Evolutionary conservation across 345 rosid genomes (phyloP).

Genomic region (Gossypium ekmanianum): DNA sequence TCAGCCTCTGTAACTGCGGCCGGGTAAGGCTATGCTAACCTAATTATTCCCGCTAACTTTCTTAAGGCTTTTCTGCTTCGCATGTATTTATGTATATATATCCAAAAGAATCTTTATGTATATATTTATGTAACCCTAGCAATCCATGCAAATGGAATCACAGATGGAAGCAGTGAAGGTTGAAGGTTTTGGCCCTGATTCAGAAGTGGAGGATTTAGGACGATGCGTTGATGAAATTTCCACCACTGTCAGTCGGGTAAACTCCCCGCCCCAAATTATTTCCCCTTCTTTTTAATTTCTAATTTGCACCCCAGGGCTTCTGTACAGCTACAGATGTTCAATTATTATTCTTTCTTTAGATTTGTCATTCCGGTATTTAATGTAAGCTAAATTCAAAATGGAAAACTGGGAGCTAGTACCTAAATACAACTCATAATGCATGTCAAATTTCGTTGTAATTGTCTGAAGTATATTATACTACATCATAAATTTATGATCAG

Average conservation of each 20-base stretch:
- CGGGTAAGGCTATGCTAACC: background rate
- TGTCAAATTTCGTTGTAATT: background rate
- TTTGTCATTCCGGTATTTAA: background rate
- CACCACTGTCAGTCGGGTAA: conserved; percentile 44
- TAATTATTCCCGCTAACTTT: background rate
- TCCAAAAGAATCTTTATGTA: no score
- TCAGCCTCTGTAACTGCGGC: background rate
- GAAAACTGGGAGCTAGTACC: background rate
- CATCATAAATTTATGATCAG: background rate
- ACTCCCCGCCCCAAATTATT: background rate
- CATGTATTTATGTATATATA: background rate
- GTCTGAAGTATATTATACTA: background rate
- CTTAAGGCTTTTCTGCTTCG: background rate
- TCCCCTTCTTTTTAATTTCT: background rate
- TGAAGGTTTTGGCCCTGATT: background rate
- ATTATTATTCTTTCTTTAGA: background rate
- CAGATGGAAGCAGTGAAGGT: conserved; percentile 11
- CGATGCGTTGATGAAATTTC: conserved; percentile 37
- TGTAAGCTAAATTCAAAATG: background rate
- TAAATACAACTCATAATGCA: background rate
- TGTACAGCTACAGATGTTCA: background rate
- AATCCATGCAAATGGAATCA: background rate
- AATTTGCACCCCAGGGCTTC: background rate
- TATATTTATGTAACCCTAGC: background rate
- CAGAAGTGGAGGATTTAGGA: conserved; percentile 34